A percentile compares a stretch with the other conserved stretches of the same genome.
Evolutionary conservation across 106 monocot species (phyloP).

Genomic region (Dactylorhiza incarnata): DNA sequence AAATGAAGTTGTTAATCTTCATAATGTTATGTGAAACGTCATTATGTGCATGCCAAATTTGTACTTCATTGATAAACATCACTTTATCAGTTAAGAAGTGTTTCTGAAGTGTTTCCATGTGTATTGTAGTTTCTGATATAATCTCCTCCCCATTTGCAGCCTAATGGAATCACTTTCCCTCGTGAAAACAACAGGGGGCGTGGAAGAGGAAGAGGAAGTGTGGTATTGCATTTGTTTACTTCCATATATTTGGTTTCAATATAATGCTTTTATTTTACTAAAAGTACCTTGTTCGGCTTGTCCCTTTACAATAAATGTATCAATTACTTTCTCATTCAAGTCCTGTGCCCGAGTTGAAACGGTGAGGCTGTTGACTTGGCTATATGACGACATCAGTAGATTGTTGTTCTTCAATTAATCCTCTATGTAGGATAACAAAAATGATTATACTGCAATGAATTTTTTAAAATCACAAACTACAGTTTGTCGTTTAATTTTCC

Average conservation of each 20-base stretch:
- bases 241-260: neutral
- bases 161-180: slow-evolving; percentile 11
- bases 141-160: slow-evolving; percentile 9
- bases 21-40: neutral
- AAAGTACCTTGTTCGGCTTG: neutral
- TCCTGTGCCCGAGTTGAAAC: neutral
- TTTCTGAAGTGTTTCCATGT: neutral
- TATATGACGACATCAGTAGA: neutral
- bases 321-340: neutral
- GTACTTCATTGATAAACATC: neutral
- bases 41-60: too few relatives aligned
- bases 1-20: neutral
- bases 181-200: slow-evolving; percentile 20
- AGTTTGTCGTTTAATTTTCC: neutral
- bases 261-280: neutral
- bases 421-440: neutral
- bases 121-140: neutral
- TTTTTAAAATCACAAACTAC: neutral
- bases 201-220: slow-evolving; percentile 23
- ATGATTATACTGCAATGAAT: neutral
- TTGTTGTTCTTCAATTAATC: too few relatives aligned
- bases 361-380: neutral
- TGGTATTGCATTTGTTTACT: neutral
- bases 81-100: neutral
- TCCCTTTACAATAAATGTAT: neutral